These are phyloP conservation scores for Yamadazyma laniorum DNA, from an alignment of 805 yeast genomes.

Conservation along the genomic window DNA sequence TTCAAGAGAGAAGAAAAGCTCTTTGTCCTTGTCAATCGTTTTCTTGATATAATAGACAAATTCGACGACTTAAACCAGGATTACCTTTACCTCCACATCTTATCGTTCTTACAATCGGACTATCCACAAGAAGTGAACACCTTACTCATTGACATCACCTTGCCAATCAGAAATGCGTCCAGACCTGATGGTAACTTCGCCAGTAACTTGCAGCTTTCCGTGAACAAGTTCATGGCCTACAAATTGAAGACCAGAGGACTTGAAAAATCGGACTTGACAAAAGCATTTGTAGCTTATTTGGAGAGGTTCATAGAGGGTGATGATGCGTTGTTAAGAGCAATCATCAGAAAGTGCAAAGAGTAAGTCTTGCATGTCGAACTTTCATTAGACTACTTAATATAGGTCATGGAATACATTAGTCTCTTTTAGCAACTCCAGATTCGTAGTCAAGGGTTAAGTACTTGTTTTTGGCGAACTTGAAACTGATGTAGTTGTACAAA, in stretches of 20 bases:
- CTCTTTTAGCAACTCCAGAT: slow-evolving; percentile 6
- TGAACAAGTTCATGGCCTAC: slow-evolving; percentile 68
- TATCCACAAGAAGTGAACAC: slow-evolving; percentile 41
- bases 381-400: no score
- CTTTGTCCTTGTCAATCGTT: slow-evolving; percentile 36
- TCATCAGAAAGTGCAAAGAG: slow-evolving; percentile 36
- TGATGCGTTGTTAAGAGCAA: slow-evolving; percentile 35
- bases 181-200: slow-evolving; percentile 47
- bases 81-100: slow-evolving; percentile 63
- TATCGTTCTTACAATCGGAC: slow-evolving; percentile 48
- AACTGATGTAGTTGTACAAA: slow-evolving; percentile 23
- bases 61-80: slow-evolving; percentile 69
- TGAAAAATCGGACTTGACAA: slow-evolving; percentile 32
- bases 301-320: slow-evolving; percentile 17
- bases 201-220: slow-evolving; percentile 61
- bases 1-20: slow-evolving; percentile 25
- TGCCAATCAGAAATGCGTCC: slow-evolving; percentile 59
- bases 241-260: slow-evolving; percentile 39
- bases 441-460: slow-evolving; percentile 22
- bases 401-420: slow-evolving; percentile 1
- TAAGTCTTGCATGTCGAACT: no score
- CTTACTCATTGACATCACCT: slow-evolving; percentile 53
- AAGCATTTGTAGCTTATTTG: slow-evolving; percentile 26
- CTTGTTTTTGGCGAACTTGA: slow-evolving; percentile 16
- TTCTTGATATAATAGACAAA: slow-evolving; percentile 61